Base-by-base conservation (phyloP, 2,329 filamentous ascomycete species). In the Calycina marina region DNA sequence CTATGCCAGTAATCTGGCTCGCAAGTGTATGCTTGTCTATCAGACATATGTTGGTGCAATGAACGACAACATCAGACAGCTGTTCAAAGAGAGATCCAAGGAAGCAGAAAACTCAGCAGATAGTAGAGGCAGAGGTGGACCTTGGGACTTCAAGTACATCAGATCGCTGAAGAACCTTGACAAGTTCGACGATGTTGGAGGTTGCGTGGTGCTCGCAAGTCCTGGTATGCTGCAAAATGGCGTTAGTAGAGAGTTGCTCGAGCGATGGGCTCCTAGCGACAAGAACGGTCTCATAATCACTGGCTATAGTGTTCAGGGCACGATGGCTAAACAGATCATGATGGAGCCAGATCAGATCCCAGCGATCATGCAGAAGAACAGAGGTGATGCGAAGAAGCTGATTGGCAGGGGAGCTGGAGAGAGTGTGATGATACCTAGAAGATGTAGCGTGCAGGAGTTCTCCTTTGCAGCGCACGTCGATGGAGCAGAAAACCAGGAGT, bases 271-370 rank as follows among this genome's bases (percentile, higher is more conserved):
- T 1, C 90, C 90, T 0, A 93, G 83, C 56, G 80, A 90, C 41
- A 86, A 90, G 55, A 98, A 98, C 50, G 90, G 88, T n/a, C 84
- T 98, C 26, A 81, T 98, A 46, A 93, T 98, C 56, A 98, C 90
- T 0, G 90, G 90, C 52, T 98, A 98, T 60, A 94, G 85, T 39
- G 88, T 98, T 5, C 90, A 98, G 57, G 90, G 90, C 4, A 98
- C 90, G 1, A 96, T 98, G 88, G 90, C 85, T 3, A 88, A 93
- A 56, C 76, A 90, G 47, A 82, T 98, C 40, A 78, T 96, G 59
- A 83, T 88, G 44, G 90, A 96, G 52, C 90, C 90, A 0, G 86
- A 94, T 39, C 77, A 85, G 48, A 96, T 98, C 36, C 85, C 85
- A 38, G 88, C 88, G 0, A 80, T 96, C 48, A 96, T 93, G 77